phyloP scores from a whole-genome alignment of 148 eudicot genomes.

The Vaccinium myrtillus region DNA sequence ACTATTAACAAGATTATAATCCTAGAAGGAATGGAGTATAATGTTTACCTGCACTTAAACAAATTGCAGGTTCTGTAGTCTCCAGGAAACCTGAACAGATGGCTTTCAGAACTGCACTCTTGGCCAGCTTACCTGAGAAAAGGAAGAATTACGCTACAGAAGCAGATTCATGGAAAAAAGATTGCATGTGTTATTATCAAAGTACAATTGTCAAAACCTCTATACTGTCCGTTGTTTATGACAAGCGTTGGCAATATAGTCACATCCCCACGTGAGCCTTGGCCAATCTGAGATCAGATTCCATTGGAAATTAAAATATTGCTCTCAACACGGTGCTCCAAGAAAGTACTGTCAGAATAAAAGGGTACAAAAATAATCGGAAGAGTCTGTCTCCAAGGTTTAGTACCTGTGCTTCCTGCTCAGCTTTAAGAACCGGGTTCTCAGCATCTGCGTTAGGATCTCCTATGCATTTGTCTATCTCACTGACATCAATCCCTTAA shows the following conservation, averaged over 20 bases:
- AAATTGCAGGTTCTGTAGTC: slow-evolving; percentile 86
- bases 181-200: not conserved
- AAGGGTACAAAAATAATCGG: not conserved
- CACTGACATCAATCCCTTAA: slow-evolving; percentile 53
- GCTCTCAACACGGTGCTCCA: slow-evolving; percentile 14
- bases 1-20: not conserved
- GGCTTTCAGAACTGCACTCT: slow-evolving; percentile 87
- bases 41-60: slow-evolving; percentile 64
- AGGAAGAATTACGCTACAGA: slow-evolving; percentile 2
- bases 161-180: not conserved
- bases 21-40: not conserved
- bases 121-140: slow-evolving; percentile 75
- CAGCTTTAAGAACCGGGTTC: slow-evolving; percentile 38
- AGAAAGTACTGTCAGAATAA: not conserved
- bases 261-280: slow-evolving; percentile 90
- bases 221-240: slow-evolving; percentile 80
- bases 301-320: not conserved
- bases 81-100: slow-evolving; percentile 93
- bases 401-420: slow-evolving; percentile 47
- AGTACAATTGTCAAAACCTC: slow-evolving; percentile 48
- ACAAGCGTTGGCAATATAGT: slow-evolving; percentile 95
- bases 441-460: slow-evolving; percentile 39
- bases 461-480: slow-evolving; percentile 42
- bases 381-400: not conserved
- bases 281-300: slow-evolving; percentile 62